These are phyloP conservation scores for Zoysia matrella DNA, from an alignment of 202 grass and related monocot genomes.

Conservation along the genomic window DNA sequence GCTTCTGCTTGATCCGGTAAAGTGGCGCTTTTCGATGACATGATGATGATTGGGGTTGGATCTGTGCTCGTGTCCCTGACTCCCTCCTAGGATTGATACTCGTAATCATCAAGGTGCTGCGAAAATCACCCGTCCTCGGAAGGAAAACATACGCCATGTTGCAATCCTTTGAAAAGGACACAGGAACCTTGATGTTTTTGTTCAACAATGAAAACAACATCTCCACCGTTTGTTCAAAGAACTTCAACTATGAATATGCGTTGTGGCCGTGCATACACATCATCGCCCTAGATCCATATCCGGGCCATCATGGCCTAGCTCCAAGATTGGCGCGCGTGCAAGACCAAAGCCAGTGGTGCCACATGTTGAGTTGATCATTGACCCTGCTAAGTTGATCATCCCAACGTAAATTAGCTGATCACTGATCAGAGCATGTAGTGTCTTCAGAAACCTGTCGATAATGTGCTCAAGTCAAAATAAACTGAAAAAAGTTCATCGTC, in stretches of 20 bases:
- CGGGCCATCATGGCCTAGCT: too few relatives aligned
- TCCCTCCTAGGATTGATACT: background rate
- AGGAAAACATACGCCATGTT: background rate
- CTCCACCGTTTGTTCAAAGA: background rate
- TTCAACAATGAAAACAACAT: too few relatives aligned
- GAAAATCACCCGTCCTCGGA: background rate
- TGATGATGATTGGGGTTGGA: constrained; percentile 10
- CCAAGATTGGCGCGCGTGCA: too few relatives aligned
- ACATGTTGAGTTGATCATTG: background rate
- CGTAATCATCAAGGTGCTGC: background rate
- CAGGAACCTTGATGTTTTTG: too few relatives aligned
- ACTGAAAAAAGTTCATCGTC: too few relatives aligned
- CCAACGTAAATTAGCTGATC: too few relatives aligned
- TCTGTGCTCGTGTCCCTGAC: background rate
- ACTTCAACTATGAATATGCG: background rate
- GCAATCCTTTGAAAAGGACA: background rate
- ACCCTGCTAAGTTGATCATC: background rate
- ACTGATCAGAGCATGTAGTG: too few relatives aligned
- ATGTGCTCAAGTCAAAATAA: too few relatives aligned
- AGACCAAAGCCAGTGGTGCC: too few relatives aligned
- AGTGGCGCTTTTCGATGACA: background rate
- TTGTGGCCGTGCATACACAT: background rate
- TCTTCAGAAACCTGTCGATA: too few relatives aligned
- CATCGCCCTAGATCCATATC: background rate
- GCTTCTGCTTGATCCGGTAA: background rate